These are phyloP conservation scores for Lachnellula subtilissima DNA, from an alignment of 2,329 filamentous ascomycete species.

Conservation along the genomic window DNA sequence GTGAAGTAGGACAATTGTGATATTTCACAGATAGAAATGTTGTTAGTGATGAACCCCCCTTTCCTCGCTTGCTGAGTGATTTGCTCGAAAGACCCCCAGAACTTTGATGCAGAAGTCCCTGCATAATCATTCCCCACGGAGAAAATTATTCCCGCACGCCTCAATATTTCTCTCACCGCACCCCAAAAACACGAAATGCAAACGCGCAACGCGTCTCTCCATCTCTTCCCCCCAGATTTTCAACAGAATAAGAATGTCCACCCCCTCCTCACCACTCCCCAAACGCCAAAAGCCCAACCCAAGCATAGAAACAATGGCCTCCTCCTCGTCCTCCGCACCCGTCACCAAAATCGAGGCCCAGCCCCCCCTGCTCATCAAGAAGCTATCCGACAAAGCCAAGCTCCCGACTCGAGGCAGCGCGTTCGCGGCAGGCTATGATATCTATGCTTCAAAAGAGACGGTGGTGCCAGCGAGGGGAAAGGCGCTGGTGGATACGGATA, in stretches of 20 bases:
- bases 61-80: too few relatives aligned
- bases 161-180: too few relatives aligned
- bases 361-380: constrained; percentile 59
- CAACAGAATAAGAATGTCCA: constrained; percentile 10
- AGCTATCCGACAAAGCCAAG: constrained; percentile 72
- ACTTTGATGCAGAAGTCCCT: too few relatives aligned
- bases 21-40: too few relatives aligned
- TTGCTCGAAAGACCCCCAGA: too few relatives aligned
- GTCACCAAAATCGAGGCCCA: constrained; percentile 14
- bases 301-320: constrained; percentile 4
- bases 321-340: constrained; percentile 12
- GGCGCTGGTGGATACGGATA: constrained; percentile 82
- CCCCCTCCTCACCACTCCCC: constrained; percentile 27
- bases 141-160: too few relatives aligned
- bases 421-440: constrained; percentile 88
- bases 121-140: too few relatives aligned
- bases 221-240: constrained; percentile 1
- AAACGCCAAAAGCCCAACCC: constrained; percentile 29
- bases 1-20: too few relatives aligned
- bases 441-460: constrained; percentile 74
- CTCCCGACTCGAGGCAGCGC: constrained; percentile 84
- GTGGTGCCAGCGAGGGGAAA: constrained; percentile 78
- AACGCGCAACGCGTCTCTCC: constrained; percentile 5
- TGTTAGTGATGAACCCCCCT: too few relatives aligned
- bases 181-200: not conserved